Conservation (phyloP, 495 filamentous ascomycete genomes). For the Penicillium mononematosum region DNA sequence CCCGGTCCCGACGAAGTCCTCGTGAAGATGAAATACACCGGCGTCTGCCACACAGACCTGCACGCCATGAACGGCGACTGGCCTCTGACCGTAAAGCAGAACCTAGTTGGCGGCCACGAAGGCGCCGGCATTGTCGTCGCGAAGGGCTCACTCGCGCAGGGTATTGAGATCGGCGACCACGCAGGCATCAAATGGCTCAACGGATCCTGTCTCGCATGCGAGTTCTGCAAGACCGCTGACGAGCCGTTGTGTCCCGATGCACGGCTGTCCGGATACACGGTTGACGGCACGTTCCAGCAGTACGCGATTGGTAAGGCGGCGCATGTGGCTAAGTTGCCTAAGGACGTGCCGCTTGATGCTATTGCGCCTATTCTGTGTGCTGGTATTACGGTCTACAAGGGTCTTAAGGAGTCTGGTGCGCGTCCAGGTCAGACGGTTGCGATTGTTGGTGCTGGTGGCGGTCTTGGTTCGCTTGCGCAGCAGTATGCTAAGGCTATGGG, state of each 20-base stretch:
- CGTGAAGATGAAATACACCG: conserved; percentile 87
- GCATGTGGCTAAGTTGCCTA: conserved; percentile 76
- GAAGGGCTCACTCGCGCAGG: conserved; percentile 66
- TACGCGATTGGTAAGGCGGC: conserved; percentile 84
- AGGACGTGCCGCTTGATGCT: conserved; percentile 70
- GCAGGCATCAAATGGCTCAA: conserved; percentile 93
- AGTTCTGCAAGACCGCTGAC: conserved; percentile 74
- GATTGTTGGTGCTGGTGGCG: conserved; percentile 84
- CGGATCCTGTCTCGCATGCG: conserved; percentile 72
- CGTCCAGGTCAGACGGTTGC: conserved; percentile 66
- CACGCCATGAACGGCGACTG: conserved; percentile 88
- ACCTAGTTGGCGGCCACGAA: conserved; percentile 93
- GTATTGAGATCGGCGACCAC: conserved; percentile 74
- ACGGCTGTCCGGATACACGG: conserved; percentile 81
- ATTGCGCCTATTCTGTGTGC: conserved; percentile 81
- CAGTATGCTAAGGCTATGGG: conserved; percentile 91
- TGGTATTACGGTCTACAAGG: conserved; percentile 90
- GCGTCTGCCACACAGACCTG: conserved; percentile 88
- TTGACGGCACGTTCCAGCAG: conserved; percentile 91
- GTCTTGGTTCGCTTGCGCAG: conserved; percentile 74
- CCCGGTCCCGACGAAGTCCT: conserved; percentile 87
- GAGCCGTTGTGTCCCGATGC: conserved; percentile 75
- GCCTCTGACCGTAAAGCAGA: conserved; percentile 74
- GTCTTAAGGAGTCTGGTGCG: conserved; percentile 75
- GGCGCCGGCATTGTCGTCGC: conserved; percentile 85